Evolutionary conservation across 2,329 filamentous ascomycete genomes (phyloP), one percentile per base, ranked within the genome.

Genomic region (Pestalotiopsis sp.): DNA sequence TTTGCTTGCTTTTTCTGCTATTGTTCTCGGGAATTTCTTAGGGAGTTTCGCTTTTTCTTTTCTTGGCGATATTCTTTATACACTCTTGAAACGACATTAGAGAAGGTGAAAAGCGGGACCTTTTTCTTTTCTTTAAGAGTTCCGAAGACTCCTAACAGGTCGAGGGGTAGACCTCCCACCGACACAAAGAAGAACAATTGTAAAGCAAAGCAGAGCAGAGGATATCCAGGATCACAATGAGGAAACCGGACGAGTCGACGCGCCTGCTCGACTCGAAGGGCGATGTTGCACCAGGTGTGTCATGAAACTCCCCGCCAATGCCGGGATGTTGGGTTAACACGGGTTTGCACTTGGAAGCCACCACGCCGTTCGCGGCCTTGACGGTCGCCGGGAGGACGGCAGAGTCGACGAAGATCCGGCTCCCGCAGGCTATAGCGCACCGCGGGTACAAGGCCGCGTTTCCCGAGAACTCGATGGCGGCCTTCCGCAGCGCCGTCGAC

Each of bases 391-490:
- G 27, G 40, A 45, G 60, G 31, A 60, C 27, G 0, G 5, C 20
- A 14, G 9, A 6, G 11, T n/a, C 31, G 27, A 59, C 23, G 25
- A 27, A 31, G 31, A 64, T 41, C 23, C 66, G 67, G 40, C 79
- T 90, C 64, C 93, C 93, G 1, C 91, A 93, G 77, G 87, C 90
- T 67, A 93, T 96, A 71, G 92, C 91, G 1, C 93, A 95, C 82
- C 86, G 93, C 68, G 93, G 93, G 59, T 94, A 91, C 85, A 95
- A 93, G 78, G 90, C 90, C 0, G 85, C 86, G 65, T 93, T 87
- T 73, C 94, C 95, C 0, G 95, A 98, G 80, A 98, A 98, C 81
- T 92, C 93, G 1, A 90, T 98, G 86, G 87, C 85, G 17, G 92
- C 93, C 7, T 97, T 97, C 81, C 83, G 83, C 68, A 91, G 87